Evolutionary conservation across 2,329 filamentous ascomycete species (phyloP).

Genomic region (Microdochium trichocladiopsis): DNA sequence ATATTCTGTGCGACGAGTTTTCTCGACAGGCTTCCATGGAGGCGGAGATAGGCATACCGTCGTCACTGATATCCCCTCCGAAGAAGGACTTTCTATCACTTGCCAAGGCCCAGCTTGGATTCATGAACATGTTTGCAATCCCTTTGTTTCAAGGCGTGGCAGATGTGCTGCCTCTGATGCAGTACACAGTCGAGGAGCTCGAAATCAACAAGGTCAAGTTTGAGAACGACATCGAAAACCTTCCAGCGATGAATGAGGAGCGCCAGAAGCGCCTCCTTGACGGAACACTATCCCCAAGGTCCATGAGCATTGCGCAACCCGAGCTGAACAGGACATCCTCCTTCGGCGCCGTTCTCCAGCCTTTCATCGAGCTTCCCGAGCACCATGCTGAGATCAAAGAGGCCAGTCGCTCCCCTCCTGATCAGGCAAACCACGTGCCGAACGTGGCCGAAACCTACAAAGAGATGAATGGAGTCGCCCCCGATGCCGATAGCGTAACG

Average conservation of each 20-base stretch:
- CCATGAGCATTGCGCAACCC: constrained; percentile 28
- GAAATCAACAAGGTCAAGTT: constrained; percentile 70
- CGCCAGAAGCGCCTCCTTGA: constrained; percentile 28
- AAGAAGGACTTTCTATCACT: constrained; percentile 78
- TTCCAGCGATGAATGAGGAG: constrained; percentile 38
- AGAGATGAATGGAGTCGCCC: constrained; percentile 34
- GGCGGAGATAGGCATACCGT: constrained; percentile 75
- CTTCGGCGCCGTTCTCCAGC: constrained; percentile 5
- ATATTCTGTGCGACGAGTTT: constrained; percentile 92
- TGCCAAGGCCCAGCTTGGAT: constrained; percentile 82
- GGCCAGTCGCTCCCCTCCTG: constrained; percentile 12
- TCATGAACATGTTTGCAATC: constrained; percentile 93
- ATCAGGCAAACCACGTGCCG: constrained; percentile 21
- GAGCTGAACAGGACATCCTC: neutral
- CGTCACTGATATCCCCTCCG: constrained; percentile 78
- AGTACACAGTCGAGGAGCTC: constrained; percentile 78
- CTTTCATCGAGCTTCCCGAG: constrained; percentile 6
- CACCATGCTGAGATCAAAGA: constrained; percentile 18
- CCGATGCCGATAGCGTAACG: constrained; percentile 36
- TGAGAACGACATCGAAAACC: constrained; percentile 60
- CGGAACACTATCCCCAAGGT: constrained; percentile 35
- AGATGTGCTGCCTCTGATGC: constrained; percentile 78
- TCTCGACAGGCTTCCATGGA: constrained; percentile 92
- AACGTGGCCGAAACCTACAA: constrained; percentile 27
- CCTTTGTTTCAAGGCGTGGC: constrained; percentile 86